A percentile compares a stretch with the other conserved stretches of the same genome.
These are phyloP conservation scores for Hypoxylon sp. DNA, from an alignment of 2,329 filamentous ascomycete species.

Conservation along the genomic window DNA sequence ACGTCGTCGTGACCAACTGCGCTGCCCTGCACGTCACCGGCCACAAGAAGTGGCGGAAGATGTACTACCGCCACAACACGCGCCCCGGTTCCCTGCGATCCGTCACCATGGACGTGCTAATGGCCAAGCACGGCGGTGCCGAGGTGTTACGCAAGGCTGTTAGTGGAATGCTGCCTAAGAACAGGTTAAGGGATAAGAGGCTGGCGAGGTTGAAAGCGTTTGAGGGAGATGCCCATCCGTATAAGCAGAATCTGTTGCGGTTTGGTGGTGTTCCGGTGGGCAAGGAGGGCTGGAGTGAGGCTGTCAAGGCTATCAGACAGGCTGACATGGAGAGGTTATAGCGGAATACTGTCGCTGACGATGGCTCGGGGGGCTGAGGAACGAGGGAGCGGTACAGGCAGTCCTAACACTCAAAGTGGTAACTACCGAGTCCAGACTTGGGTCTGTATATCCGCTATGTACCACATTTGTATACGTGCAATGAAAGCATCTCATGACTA, in stretches of 20 bases:
- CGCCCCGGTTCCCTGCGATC: constrained; percentile 86
- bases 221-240: constrained; percentile 92
- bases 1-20: constrained; percentile 94
- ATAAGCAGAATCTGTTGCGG: constrained; percentile 86
- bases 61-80: constrained; percentile 95
- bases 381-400: background rate
- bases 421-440: constrained; percentile 17
- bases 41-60: constrained; percentile 93
- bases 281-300: constrained; percentile 65
- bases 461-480: constrained; percentile 47
- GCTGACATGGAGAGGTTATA: constrained; percentile 66
- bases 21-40: constrained; percentile 88
- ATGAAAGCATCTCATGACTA: constrained; percentile 43
- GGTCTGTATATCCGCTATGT: constrained; percentile 48
- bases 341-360: constrained; percentile 26
- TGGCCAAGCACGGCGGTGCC: constrained; percentile 91
- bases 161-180: constrained; percentile 98
- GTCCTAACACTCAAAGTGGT: constrained; percentile 3
- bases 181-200: constrained; percentile 87
- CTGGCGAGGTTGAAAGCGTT: constrained; percentile 93
- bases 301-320: constrained; percentile 64
- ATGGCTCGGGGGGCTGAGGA: background rate
- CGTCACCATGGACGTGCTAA: constrained; percentile 95
- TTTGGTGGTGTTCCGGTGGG: constrained; percentile 73
- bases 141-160: constrained; percentile 94